Evolutionary conservation across 768 basidiomycete genomes (phyloP).

Genomic region (Mycena olivaceomarginata): DNA sequence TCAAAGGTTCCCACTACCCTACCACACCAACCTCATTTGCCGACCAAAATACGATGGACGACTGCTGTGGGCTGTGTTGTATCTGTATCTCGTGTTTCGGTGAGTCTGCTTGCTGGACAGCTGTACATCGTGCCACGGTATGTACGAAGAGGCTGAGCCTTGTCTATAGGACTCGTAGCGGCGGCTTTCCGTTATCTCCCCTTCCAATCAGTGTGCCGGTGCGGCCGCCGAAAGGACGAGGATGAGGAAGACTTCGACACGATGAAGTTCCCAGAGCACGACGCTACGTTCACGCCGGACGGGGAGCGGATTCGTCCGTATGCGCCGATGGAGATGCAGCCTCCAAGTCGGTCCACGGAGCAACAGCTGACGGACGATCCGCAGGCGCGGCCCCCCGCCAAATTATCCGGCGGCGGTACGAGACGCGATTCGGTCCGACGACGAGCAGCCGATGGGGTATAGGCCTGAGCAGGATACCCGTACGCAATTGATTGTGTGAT

Average conservation of each 20-base stretch:
- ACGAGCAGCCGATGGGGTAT: neutral
- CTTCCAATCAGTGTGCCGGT: neutral
- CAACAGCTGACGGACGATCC: neutral
- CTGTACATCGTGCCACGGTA: no score
- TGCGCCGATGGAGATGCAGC: neutral
- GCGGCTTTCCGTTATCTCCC: neutral
- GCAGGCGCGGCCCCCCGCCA: neutral
- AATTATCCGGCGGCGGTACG: neutral
- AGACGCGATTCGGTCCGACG: neutral
- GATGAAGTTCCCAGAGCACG: neutral
- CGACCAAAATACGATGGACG: neutral
- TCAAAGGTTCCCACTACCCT: neutral
- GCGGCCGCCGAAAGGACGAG: neutral
- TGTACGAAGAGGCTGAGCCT: no score
- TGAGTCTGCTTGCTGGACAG: neutral
- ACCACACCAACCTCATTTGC: neutral
- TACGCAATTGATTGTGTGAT: neutral
- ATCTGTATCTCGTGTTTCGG: neutral
- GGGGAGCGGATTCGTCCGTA: neutral
- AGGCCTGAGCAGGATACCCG: neutral
- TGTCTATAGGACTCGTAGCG: neutral
- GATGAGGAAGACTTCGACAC: neutral
- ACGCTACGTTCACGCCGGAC: neutral
- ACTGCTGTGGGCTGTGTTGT: conserved; percentile 16
- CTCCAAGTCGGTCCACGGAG: neutral